A percentile compares a stretch with the other conserved stretches of the same genome.
These are phyloP conservation scores for Tylopilus subfusipes DNA, from an alignment of 768 basidiomycete species.

Conservation along the genomic window DNA sequence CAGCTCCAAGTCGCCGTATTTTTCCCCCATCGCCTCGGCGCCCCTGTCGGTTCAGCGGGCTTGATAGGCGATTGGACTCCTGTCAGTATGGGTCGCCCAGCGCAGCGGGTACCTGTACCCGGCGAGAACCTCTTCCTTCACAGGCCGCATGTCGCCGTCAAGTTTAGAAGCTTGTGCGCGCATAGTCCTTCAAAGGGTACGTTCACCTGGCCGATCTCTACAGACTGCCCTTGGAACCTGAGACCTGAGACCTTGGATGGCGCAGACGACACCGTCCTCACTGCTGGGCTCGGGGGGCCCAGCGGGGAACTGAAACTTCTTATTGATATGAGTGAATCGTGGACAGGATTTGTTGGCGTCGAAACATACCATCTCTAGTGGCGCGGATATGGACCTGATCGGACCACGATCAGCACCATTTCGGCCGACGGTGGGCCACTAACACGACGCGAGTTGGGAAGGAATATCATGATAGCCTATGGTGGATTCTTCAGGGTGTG, in stretches of 20 bases:
- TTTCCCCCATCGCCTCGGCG: background rate
- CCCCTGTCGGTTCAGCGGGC: background rate
- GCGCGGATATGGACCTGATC: background rate
- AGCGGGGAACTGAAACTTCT: background rate
- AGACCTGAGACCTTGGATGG: background rate
- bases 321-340: background rate
- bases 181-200: background rate
- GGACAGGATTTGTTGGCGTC: background rate
- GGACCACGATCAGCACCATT: background rate
- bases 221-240: background rate
- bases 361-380: background rate
- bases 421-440: background rate
- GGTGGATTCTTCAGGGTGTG: background rate
- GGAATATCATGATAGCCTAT: background rate
- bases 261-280: background rate
- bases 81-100: background rate
- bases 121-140: background rate
- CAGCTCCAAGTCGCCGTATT: background rate
- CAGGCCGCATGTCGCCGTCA: background rate
- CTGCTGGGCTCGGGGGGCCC: background rate
- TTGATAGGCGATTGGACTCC: background rate
- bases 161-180: slow-evolving; percentile 1
- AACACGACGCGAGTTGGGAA: background rate
- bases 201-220: background rate
- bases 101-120: background rate